phyloP scores from a whole-genome alignment of 345 rosid genomes.

The Triadica sebifera region DNA sequence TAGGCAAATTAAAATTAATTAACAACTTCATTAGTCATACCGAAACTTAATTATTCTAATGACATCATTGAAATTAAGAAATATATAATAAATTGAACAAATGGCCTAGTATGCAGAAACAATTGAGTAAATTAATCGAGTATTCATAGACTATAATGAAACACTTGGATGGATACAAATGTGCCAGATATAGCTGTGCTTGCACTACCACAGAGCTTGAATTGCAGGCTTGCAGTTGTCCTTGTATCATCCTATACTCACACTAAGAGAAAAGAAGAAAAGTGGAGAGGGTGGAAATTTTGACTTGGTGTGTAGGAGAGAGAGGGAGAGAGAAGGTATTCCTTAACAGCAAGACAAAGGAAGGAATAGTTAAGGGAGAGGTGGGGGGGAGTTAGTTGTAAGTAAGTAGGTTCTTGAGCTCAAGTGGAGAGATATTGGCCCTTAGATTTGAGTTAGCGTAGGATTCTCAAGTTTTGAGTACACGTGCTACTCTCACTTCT shows the following conservation, averaged over 20 bases:
- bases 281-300: slow-evolving; percentile 21
- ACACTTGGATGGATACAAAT: slow-evolving; percentile 2
- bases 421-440: slow-evolving; percentile 29
- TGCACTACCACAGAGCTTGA: background rate
- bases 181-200: background rate
- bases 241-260: background rate
- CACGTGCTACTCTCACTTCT: slow-evolving; percentile 42
- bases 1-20: background rate
- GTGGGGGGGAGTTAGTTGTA: slow-evolving; percentile 17
- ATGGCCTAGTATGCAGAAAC: background rate
- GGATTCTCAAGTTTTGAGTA: slow-evolving; percentile 39
- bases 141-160: background rate
- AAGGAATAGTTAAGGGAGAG: slow-evolving; percentile 36
- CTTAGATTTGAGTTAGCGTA: slow-evolving; percentile 36
- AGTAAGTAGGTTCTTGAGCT: slow-evolving; percentile 16
- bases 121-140: background rate
- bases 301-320: slow-evolving; percentile 16
- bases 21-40: background rate
- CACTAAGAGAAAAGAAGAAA: slow-evolving; percentile 1
- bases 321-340: too few species aligned
- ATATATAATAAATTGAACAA: background rate
- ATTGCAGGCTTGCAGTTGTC: background rate
- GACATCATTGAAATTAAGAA: background rate
- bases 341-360: slow-evolving; percentile 39
- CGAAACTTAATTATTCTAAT: background rate